A percentile compares a stretch with the other conserved stretches of the same genome.
Conservation (phyloP, 305 asterid species). For the Striga hermonthica region DNA sequence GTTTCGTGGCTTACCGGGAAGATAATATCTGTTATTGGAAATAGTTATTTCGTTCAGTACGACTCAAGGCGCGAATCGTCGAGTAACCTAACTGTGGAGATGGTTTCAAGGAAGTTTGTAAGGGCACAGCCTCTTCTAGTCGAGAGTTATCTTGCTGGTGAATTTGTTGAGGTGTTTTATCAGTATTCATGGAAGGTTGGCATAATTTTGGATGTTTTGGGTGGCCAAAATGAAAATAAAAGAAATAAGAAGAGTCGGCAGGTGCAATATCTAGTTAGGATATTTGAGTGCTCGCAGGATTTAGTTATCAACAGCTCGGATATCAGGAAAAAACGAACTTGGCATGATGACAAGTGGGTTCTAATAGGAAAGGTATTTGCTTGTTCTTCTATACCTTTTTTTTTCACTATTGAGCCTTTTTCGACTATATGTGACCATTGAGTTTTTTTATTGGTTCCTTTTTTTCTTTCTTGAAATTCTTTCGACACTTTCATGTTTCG, state of each 20-base stretch:
- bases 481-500: background rate
- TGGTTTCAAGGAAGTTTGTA: constrained; percentile 44
- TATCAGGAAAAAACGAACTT: constrained; percentile 50
- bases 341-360: constrained; percentile 54
- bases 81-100: constrained; percentile 34
- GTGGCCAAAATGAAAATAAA: constrained; percentile 29
- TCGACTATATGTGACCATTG: too few relatives aligned
- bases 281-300: constrained; percentile 49
- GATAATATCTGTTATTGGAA: constrained; percentile 42
- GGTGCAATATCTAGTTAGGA: constrained; percentile 46
- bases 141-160: constrained; percentile 40
- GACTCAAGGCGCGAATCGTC: constrained; percentile 34
- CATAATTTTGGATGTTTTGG: constrained; percentile 36
- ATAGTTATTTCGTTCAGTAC: constrained; percentile 50
- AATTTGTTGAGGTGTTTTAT: constrained; percentile 61
- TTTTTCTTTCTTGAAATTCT: background rate
- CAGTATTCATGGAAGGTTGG: constrained; percentile 60
- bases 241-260: constrained; percentile 23
- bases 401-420: too few relatives aligned
- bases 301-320: constrained; percentile 40
- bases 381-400: too few relatives aligned
- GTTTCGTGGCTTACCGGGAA: constrained; percentile 58
- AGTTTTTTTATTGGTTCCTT: constrained; percentile 9
- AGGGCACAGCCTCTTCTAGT: constrained; percentile 56
- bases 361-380: constrained; percentile 45